Evolutionary conservation across 495 filamentous ascomycete genomes (phyloP).

Genomic region (Polyplosphaeria fusca): DNA sequence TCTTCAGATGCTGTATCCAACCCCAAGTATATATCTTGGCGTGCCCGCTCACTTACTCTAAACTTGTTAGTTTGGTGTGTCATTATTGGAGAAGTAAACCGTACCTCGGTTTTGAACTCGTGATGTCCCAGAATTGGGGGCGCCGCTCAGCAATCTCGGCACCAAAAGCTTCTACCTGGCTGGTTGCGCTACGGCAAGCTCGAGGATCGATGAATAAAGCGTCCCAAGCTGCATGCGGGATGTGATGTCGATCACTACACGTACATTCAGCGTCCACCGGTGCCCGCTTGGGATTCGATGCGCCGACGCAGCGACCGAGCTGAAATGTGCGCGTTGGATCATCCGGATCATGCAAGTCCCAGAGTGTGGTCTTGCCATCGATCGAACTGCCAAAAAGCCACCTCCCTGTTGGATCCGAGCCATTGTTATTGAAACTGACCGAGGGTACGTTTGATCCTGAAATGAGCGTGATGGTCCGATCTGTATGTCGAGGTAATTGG

Average conservation of each 20-base stretch:
- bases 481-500: background rate
- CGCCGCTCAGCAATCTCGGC: background rate
- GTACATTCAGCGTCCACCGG: too few species aligned
- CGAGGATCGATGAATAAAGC: constrained; percentile 40
- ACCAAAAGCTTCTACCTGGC: constrained; percentile 10
- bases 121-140: constrained; percentile 17
- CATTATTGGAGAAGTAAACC: too few species aligned
- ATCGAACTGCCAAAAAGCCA: constrained; percentile 78
- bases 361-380: constrained; percentile 58
- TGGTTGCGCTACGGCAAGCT: constrained; percentile 26
- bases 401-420: constrained; percentile 58
- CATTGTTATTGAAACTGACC: constrained; percentile 67
- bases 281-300: too few species aligned
- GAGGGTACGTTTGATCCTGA: constrained; percentile 66
- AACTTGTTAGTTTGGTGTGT: too few species aligned
- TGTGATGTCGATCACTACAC: background rate
- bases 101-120: background rate
- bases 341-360: constrained; percentile 40
- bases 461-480: background rate
- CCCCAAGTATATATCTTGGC: too few species aligned
- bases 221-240: constrained; percentile 31
- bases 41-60: too few species aligned
- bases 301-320: background rate
- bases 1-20: too few species aligned
- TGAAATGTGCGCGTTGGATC: constrained; percentile 54